phyloP scores from a whole-genome alignment of 352 stramenopile species.

The Proteromonas lacertae region DNA sequence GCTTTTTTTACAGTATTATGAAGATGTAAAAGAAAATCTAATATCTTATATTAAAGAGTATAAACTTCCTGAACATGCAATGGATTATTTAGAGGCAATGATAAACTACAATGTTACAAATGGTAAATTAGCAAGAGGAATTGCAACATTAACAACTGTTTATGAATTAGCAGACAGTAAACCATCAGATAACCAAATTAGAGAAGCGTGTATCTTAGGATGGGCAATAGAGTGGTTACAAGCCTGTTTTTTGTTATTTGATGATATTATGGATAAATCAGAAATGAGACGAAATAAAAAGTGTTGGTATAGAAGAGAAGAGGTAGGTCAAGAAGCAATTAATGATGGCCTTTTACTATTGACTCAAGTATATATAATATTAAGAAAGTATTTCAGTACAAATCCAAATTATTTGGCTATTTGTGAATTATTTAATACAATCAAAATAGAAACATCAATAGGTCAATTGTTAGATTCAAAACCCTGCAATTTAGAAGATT shows the following conservation, averaged over 20 bases:
- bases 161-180: constrained; percentile 1
- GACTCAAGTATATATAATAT: constrained; percentile 37
- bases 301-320: constrained; percentile 64
- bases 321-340: constrained; percentile 56
- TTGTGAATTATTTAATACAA: constrained; percentile 73
- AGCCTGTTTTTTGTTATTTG: constrained; percentile 85
- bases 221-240: constrained; percentile 96
- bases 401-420: constrained; percentile 51
- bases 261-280: constrained; percentile 94
- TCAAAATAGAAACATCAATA: constrained; percentile 80
- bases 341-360: constrained; percentile 83
- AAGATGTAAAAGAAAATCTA: too few species aligned
- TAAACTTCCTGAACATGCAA: constrained; percentile 8
- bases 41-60: too few species aligned
- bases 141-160: constrained; percentile 41
- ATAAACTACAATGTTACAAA: constrained; percentile 82
- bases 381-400: constrained; percentile 20
- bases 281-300: constrained; percentile 64
- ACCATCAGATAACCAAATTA: not conserved
- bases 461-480: constrained; percentile 53
- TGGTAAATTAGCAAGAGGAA: constrained; percentile 86
- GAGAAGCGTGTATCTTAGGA: constrained; percentile 47
- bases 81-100: constrained; percentile 18
- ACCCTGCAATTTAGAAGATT: too few species aligned
- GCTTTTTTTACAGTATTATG: too few species aligned